Base-by-base conservation (phyloP, 192 early-diverging fungal genomes). In the Coemansia sp. region DNA sequence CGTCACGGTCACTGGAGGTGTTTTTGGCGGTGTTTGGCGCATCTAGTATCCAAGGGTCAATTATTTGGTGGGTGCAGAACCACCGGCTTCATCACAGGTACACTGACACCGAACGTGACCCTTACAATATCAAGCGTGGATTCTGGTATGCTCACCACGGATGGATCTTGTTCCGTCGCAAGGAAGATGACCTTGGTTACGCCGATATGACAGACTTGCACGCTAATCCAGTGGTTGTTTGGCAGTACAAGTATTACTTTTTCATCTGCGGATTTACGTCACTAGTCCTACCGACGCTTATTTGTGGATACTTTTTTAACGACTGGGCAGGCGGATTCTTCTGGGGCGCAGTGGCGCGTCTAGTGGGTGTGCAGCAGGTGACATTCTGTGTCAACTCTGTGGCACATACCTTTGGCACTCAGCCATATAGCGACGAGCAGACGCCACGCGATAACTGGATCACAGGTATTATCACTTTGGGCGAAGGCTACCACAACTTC, bases 11-110 rank as follows among this genome's bases (percentile, higher is more conserved):
- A 4, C 82, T 93, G 60, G 86, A 86, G 61, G 75, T 89, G 28
- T 76, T 89, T 13, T 82, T 92, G 37, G 77, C 85, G 6, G 62
- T 92, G 8, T 81, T 84, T 6, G 89, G 90, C 55, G 83, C 88
- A 9, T 89, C 90, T 42, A 89, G 93, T 11, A 87, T 94, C 7
- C 86, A 95, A 74, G 94, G 94, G 53, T 92, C 91, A 35, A 88
- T 93, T 65, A 86, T 89, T 55, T 95, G 94, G 94, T 95, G 94
- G 94, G 86, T 84, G n/a, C 86, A 93, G 37, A 89, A 90, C 37
- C 94, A 95, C 75, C 90, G 94, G 58, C 89, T 91, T 62, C 94
- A 95, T 70, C 94, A 95, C 84, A 84, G 93, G 58, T 95, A 89
- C 75, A 95, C 93, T n/a, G 93, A 95, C 72, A 92, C 92, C 7